phyloP scores from a whole-genome alignment of 140 eudicot genomes.

The Senecio squalidus region DNA sequence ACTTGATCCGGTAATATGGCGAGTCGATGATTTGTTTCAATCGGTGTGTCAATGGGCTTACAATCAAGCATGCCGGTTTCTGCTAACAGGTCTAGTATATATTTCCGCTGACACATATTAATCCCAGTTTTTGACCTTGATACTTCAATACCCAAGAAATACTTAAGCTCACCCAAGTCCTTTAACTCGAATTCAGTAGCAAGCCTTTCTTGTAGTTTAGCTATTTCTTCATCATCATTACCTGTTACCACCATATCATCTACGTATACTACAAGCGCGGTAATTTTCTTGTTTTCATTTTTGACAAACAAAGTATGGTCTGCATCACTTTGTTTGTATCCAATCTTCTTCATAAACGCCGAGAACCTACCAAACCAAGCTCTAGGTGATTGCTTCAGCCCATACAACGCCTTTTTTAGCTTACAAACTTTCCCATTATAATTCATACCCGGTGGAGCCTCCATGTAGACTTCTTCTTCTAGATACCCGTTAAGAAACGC shows the following conservation, averaged over 20 bases:
- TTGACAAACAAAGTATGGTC: conserved; percentile 11
- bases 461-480: conserved; percentile 12
- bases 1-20: conserved; percentile 1
- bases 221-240: conserved; percentile 14
- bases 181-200: conserved; percentile 13
- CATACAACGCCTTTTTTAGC: conserved; percentile 4
- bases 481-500: conserved; percentile 2
- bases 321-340: conserved; percentile 16
- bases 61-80: conserved; percentile 11
- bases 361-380: conserved; percentile 20
- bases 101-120: conserved; percentile 6
- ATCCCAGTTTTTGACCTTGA: conserved; percentile 14
- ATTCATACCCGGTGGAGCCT: conserved; percentile 1
- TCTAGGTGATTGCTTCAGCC: conserved; percentile 15
- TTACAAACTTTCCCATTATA: conserved; percentile 13
- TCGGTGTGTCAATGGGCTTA: conserved; percentile 5
- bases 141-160: conserved; percentile 16
- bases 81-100: conserved; percentile 3
- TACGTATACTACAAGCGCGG: conserved; percentile 13
- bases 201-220: conserved; percentile 11
- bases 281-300: conserved; percentile 9
- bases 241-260: conserved; percentile 19
- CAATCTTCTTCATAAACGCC: conserved; percentile 16
- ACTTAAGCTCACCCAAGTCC: conserved; percentile 15
- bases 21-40: conserved; percentile 10